phyloP scores from a whole-genome alignment of 1,139 yeast species.

The Diutina ranongensis region DNA sequence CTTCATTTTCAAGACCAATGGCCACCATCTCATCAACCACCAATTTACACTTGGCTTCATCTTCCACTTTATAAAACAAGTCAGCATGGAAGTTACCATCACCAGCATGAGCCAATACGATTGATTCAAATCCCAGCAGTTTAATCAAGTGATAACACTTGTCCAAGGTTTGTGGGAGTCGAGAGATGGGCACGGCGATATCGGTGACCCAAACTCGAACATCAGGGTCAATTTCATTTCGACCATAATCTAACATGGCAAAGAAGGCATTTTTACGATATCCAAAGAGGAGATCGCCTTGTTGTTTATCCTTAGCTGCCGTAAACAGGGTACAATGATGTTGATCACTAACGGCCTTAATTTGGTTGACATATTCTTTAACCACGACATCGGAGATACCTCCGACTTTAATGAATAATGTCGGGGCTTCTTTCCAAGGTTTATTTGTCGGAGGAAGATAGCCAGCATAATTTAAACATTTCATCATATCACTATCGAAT shows the following conservation, averaged over 20 bases:
- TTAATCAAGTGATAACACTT: constrained; percentile 39
- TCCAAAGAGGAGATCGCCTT: constrained; percentile 67
- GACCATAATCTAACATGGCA: constrained; percentile 67
- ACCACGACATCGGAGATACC: constrained; percentile 36
- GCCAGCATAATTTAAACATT: constrained; percentile 42
- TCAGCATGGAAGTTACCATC: constrained; percentile 54
- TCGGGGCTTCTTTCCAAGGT: constrained; percentile 56
- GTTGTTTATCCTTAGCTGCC: constrained; percentile 52
- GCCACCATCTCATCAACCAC: constrained; percentile 60
- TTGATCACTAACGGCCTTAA: constrained; percentile 41
- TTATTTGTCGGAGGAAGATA: constrained; percentile 28
- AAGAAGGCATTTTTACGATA: constrained; percentile 84
- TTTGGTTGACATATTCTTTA: constrained; percentile 43
- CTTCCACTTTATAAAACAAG: constrained; percentile 35
- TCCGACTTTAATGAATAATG: constrained; percentile 64
- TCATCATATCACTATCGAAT: constrained; percentile 57
- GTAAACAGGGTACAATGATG: constrained; percentile 42
- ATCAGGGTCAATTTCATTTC: constrained; percentile 35
- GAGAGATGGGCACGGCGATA: constrained; percentile 50
- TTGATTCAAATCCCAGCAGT: constrained; percentile 24
- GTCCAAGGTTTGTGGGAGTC: constrained; percentile 33
- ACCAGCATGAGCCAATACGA: constrained; percentile 49
- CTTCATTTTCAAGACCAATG: constrained; percentile 50
- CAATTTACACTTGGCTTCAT: constrained; percentile 25
- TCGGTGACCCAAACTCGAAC: constrained; percentile 81